A percentile compares a stretch with the other conserved stretches of the same genome.
phyloP scores from a whole-genome alignment of 2,329 filamentous ascomycete genomes.

The Catunica adiposa region DNA sequence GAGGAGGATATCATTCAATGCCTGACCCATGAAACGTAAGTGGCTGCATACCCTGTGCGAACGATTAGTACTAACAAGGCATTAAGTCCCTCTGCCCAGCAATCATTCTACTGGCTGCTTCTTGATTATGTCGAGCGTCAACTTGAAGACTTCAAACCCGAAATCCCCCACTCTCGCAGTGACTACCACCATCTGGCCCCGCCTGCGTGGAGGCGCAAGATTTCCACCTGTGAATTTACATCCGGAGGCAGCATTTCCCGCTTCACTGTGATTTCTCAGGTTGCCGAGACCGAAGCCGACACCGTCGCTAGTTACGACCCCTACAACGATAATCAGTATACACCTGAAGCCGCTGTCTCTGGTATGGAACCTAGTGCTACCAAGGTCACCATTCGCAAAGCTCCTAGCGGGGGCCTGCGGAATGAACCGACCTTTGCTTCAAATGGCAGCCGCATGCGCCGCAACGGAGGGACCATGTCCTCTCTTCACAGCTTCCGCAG shows the following conservation, averaged over 20 bases:
- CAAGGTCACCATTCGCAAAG: conserved; percentile 48
- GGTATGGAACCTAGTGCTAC: conserved; percentile 39
- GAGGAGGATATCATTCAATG: conserved; percentile 55
- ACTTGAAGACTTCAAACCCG: conserved; percentile 70
- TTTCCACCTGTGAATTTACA: conserved; percentile 45
- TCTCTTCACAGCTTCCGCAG: conserved; percentile 7
- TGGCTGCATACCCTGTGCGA: conserved; percentile 15
- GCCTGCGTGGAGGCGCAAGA: conserved; percentile 38
- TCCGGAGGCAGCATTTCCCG: conserved; percentile 38
- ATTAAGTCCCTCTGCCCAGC: conserved; percentile 66
- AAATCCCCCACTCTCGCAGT: conserved; percentile 69
- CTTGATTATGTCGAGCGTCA: conserved; percentile 68
- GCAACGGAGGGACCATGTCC: conserved; percentile 8
- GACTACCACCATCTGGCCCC: conserved; percentile 72
- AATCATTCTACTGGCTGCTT: conserved; percentile 79
- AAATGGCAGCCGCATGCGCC: conserved; percentile 5
- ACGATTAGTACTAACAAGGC: too few species aligned
- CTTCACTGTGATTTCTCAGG: conserved; percentile 49
- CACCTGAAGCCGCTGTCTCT: not conserved
- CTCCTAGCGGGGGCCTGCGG: conserved; percentile 16
- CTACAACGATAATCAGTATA: conserved; percentile 46
- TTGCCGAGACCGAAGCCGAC: conserved; percentile 33
- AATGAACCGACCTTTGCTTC: conserved; percentile 13
- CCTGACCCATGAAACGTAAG: conserved; percentile 49
- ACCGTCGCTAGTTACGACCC: conserved; percentile 62